A percentile compares a stretch with the other conserved stretches of the same genome.
Evolutionary conservation across 768 basidiomycete genomes (phyloP).

Genomic region (Russula ochroleuca): DNA sequence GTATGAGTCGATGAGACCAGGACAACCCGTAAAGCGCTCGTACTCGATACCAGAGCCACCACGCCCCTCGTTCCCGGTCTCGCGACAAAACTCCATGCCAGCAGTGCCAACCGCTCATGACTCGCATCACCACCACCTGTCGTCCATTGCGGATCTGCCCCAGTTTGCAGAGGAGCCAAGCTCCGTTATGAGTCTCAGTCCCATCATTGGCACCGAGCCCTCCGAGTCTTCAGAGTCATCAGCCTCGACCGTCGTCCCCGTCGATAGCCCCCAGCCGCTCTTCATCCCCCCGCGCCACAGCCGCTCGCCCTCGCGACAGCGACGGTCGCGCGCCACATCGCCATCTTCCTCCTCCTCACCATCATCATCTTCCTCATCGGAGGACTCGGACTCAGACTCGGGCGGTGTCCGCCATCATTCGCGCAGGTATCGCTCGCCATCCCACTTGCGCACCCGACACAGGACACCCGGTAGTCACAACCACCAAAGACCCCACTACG

Average conservation of each 20-base stretch:
- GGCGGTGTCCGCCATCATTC: neutral
- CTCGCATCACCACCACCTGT: slow-evolving; percentile 8
- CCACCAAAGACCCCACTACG: slow-evolving; percentile 5
- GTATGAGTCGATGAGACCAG: slow-evolving; percentile 8
- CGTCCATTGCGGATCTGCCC: slow-evolving; percentile 24
- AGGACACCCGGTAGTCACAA: slow-evolving; percentile 13
- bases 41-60: slow-evolving; percentile 20
- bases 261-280: slow-evolving; percentile 34
- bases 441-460: slow-evolving; percentile 4
- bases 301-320: slow-evolving; percentile 37
- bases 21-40: slow-evolving; percentile 21
- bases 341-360: slow-evolving; percentile 35
- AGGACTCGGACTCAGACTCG: neutral
- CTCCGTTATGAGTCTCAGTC: slow-evolving; percentile 30
- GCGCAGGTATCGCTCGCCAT: slow-evolving; percentile 13
- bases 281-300: slow-evolving; percentile 35
- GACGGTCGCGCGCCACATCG: slow-evolving; percentile 48
- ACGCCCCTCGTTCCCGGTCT: neutral
- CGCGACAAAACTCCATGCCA: slow-evolving; percentile 26
- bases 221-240: slow-evolving; percentile 23
- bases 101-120: slow-evolving; percentile 1
- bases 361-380: slow-evolving; percentile 10
- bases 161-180: slow-evolving; percentile 35
- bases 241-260: slow-evolving; percentile 26
- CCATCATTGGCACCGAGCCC: slow-evolving; percentile 27